A percentile compares a stretch with the other conserved stretches of the same genome.
Conservation (phyloP, 2,329 filamentous ascomycete species). For the Talaromyces amestolkiae region DNA sequence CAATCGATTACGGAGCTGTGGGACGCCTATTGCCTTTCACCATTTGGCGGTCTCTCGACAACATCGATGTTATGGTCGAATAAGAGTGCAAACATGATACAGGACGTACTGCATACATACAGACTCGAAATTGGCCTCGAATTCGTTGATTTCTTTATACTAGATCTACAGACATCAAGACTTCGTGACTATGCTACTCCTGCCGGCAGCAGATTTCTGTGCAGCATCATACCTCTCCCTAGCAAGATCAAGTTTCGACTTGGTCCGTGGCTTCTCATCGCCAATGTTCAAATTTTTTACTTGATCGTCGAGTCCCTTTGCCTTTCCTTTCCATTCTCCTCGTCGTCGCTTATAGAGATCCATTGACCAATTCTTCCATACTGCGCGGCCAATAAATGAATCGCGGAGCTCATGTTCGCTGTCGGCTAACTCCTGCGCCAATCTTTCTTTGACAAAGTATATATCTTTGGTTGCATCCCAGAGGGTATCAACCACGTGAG, state of each 20-base stretch:
- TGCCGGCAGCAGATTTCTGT: conserved; percentile 14
- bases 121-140: not conserved
- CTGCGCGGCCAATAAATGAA: conserved; percentile 62
- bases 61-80: not conserved
- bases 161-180: conserved; percentile 4
- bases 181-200: conserved; percentile 2
- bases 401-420: conserved; percentile 63
- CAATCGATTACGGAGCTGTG: no score
- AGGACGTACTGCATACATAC: not conserved
- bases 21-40: no score
- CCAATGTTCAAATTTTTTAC: not conserved
- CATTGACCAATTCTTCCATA: conserved; percentile 74
- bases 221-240: conserved; percentile 54
- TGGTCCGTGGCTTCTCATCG: conserved; percentile 35
- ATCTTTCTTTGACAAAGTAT: conserved; percentile 65
- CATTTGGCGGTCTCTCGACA: no score
- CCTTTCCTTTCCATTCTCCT: conserved; percentile 62
- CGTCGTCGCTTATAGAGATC: conserved; percentile 65
- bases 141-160: not conserved
- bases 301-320: conserved; percentile 39
- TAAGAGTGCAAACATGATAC: not conserved
- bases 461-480: conserved; percentile 63
- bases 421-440: conserved; percentile 61
- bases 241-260: conserved; percentile 57
- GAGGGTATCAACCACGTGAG: conserved; percentile 65